Evolutionary conservation across 495 filamentous ascomycete species (phyloP).

Genomic region (Penicillium lividum): DNA sequence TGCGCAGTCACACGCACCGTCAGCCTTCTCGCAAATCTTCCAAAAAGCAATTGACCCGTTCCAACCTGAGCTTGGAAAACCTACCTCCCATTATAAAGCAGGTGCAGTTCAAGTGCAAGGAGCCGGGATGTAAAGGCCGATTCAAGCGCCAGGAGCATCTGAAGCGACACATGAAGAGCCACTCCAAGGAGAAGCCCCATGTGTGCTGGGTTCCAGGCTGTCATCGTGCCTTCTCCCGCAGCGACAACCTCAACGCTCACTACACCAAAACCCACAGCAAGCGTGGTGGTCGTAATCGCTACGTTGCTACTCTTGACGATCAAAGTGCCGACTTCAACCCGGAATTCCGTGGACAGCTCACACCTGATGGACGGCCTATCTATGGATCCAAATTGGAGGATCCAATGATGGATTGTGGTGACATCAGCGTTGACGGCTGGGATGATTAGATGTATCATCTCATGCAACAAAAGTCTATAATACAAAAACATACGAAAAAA

Average conservation of each 20-base stretch:
- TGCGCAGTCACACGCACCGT: constrained; percentile 36
- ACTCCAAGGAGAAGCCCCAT: constrained; percentile 57
- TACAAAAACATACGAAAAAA: constrained; percentile 14
- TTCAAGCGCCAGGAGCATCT: constrained; percentile 67
- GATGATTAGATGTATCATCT: constrained; percentile 26
- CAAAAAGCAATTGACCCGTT: constrained; percentile 41
- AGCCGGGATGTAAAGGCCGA: constrained; percentile 47
- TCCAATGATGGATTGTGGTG: constrained; percentile 35
- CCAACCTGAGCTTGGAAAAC: constrained; percentile 44
- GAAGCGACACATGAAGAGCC: constrained; percentile 62
- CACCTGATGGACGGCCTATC: constrained; percentile 44
- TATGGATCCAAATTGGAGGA: constrained; percentile 45
- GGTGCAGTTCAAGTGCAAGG: constrained; percentile 51
- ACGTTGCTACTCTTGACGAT: constrained; percentile 49
- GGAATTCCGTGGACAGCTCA: constrained; percentile 49
- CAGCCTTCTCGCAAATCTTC: constrained; percentile 37
- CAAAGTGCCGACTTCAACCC: constrained; percentile 47
- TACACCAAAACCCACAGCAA: constrained; percentile 54
- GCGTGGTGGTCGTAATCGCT: constrained; percentile 48
- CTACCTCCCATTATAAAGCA: constrained; percentile 44
- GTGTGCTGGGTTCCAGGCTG: constrained; percentile 51
- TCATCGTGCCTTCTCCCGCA: constrained; percentile 46
- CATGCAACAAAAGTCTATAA: background rate
- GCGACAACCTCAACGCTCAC: constrained; percentile 52
- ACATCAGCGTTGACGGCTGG: constrained; percentile 39